These are phyloP conservation scores for Arachnomyces sp. DNA, from an alignment of 2,329 filamentous ascomycete genomes.

Conservation along the genomic window DNA sequence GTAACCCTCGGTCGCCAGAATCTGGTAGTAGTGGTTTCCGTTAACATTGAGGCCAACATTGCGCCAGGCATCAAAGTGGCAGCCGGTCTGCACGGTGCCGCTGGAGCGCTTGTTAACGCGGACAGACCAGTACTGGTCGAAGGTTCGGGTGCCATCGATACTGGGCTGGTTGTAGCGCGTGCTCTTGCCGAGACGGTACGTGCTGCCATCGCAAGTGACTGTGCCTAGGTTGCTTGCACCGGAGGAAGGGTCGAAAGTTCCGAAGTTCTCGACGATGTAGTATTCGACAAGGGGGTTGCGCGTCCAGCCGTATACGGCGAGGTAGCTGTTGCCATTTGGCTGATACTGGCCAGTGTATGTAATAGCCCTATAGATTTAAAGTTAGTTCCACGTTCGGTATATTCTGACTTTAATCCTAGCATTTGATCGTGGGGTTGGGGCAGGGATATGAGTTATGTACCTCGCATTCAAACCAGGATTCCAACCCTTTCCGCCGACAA, in stretches of 20 bases:
- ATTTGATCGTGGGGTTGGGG: no score
- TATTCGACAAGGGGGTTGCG: slow-evolving; percentile 29
- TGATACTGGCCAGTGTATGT: slow-evolving; percentile 22
- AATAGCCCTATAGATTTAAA: slow-evolving; percentile 19
- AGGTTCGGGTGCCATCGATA: slow-evolving; percentile 33
- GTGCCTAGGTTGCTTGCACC: slow-evolving; percentile 25
- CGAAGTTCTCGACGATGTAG: slow-evolving; percentile 30
- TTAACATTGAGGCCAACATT: slow-evolving; percentile 23
- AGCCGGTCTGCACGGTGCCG: slow-evolving; percentile 28
- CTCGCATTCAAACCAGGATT: slow-evolving; percentile 28
- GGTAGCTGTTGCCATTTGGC: slow-evolving; percentile 26
- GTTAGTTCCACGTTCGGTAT: no score
- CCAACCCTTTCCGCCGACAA: slow-evolving; percentile 46
- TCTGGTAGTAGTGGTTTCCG: slow-evolving; percentile 33
- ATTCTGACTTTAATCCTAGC: no score
- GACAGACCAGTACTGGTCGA: slow-evolving; percentile 37
- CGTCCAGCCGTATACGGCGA: slow-evolving; percentile 36
- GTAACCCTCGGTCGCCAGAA: slow-evolving; percentile 37
- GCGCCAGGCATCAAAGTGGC: slow-evolving; percentile 32
- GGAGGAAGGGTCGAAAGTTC: slow-evolving; percentile 24
- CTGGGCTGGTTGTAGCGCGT: slow-evolving; percentile 32
- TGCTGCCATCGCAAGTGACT: slow-evolving; percentile 28
- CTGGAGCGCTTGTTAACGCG: slow-evolving; percentile 26
- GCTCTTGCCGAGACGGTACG: slow-evolving; percentile 32
- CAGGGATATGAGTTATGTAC: no score